Base-by-base conservation (phyloP, 1,284 basidiomycete species). In the Fomitopsis betulina region DNA sequence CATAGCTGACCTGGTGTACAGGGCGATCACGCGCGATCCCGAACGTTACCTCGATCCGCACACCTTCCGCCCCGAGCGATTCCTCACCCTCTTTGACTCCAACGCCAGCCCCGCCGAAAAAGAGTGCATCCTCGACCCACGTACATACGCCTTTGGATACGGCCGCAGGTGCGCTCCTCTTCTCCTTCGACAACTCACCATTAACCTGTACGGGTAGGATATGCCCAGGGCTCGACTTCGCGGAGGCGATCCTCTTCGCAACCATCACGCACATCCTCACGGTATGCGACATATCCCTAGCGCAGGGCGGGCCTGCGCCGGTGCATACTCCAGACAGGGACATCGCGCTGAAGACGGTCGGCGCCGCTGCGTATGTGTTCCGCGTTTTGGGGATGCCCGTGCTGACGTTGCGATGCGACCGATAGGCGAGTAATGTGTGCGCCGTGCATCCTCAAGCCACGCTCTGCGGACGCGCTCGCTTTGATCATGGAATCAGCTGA, bases 21-120 rank as follows among this genome's bases (percentile, higher is more conserved):
- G 69, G 68, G 61, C 62, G n/a, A 67, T 72, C 39, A 61, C 67
- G 10, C 65, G 67, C 51, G 65, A 68, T 39, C 59, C 61, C 23
- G 39, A 37, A 15, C 54, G 55, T 5, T 68, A 65, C 57, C 58
- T 57, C 12, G 62, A 65, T 15, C 64, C 67, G 5, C 38, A 53
- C 52, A 33, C 25, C n/a, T 70, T 69, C 60, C 49, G 45, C 19
- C 69, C 68, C 1, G 62, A 60, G 35, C 57, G 63, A 10, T 65
- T 62, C 58, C 45, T 65, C 19, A 30, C 60, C 33, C 23, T 49
- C 23, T 23, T 43, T 10, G 42, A 43, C 39, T 3, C 39, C 42
- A n/a, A 2, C 19, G 7, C 33, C 27, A 38, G 25, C 25, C 45
- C 12, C 23, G 57, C 54, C n/a, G 61, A 58, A 7, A 33, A 38